Percentiles rank a stretch among this genome's conserved stretches.
phyloP scores from a whole-genome alignment of 139 green algal species.

The Mesotaenium endlicherianum region DNA sequence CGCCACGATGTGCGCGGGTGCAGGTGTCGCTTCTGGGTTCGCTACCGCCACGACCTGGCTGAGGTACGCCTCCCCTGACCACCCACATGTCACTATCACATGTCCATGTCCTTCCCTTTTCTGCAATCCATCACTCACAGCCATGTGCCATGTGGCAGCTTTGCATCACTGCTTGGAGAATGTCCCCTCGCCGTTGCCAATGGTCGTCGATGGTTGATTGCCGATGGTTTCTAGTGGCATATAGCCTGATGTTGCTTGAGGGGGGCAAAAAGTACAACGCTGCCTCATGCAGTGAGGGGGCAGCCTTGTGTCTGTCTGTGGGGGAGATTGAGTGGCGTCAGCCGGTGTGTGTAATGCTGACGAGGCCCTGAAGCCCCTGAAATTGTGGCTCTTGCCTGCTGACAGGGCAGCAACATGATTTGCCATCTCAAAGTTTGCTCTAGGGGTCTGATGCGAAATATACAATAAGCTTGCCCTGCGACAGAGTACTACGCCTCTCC shows the following conservation, averaged over 20 bases:
- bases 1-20: slow-evolving; percentile 46
- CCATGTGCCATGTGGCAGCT: background rate
- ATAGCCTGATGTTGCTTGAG: background rate
- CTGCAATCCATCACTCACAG: background rate
- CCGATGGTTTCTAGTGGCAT: background rate
- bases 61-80: slow-evolving; percentile 3
- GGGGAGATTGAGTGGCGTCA: too few species aligned
- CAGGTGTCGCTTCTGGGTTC: slow-evolving; percentile 41
- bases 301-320: too few species aligned
- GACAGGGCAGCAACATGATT: too few species aligned
- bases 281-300: background rate
- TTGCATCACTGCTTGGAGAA: background rate
- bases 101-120: too few species aligned
- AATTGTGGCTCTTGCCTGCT: background rate
- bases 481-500: too few species aligned
- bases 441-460: too few species aligned
- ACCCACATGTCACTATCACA: background rate
- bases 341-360: background rate
- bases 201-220: background rate
- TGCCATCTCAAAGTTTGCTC: too few species aligned
- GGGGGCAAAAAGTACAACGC: background rate
- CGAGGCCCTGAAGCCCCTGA: background rate
- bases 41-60: slow-evolving; percentile 33
- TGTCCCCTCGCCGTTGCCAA: background rate
- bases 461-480: too few species aligned